These are phyloP conservation scores for Ustilago trichophora DNA, from an alignment of 1,284 basidiomycete species.

Conservation along the genomic window DNA sequence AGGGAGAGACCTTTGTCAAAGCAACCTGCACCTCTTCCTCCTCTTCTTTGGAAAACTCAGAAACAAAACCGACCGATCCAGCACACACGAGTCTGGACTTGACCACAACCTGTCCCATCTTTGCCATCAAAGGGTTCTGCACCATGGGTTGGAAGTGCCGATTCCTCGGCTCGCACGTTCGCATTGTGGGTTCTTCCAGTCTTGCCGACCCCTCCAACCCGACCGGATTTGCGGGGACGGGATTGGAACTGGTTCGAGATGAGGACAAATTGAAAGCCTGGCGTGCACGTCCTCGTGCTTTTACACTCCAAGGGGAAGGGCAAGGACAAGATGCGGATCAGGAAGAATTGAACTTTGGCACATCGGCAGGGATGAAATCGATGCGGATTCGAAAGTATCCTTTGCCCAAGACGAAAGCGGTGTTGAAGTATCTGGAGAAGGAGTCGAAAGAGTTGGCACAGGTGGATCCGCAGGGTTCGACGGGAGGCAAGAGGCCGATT, in stretches of 20 bases:
- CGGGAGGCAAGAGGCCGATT: slow-evolving; percentile 39
- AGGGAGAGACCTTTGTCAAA: slow-evolving; percentile 16
- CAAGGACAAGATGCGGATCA: slow-evolving; percentile 69
- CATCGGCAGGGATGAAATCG: slow-evolving; percentile 50
- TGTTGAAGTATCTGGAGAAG: slow-evolving; percentile 41
- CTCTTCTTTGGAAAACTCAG: neutral
- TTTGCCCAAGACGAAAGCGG: slow-evolving; percentile 48
- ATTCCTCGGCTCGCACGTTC: slow-evolving; percentile 79
- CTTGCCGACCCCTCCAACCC: neutral
- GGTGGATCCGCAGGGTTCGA: slow-evolving; percentile 19
- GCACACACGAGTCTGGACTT: slow-evolving; percentile 71
- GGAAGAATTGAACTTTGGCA: slow-evolving; percentile 80
- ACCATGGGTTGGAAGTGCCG: slow-evolving; percentile 89
- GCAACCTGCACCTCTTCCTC: slow-evolving; percentile 66
- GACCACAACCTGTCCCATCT: slow-evolving; percentile 75
- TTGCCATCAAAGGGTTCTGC: slow-evolving; percentile 79
- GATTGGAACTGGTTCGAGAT: slow-evolving; percentile 70
- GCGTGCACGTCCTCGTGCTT: slow-evolving; percentile 29
- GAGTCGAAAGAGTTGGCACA: slow-evolving; percentile 38
- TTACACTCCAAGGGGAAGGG: slow-evolving; percentile 58
- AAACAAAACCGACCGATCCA: slow-evolving; percentile 23
- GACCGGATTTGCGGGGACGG: slow-evolving; percentile 35
- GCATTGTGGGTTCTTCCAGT: slow-evolving; percentile 34
- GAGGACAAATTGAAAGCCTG: slow-evolving; percentile 70
- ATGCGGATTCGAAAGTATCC: slow-evolving; percentile 51